Evolutionary conservation across 139 green algal genomes (phyloP).

Genomic region (Micractinium sp.): DNA sequence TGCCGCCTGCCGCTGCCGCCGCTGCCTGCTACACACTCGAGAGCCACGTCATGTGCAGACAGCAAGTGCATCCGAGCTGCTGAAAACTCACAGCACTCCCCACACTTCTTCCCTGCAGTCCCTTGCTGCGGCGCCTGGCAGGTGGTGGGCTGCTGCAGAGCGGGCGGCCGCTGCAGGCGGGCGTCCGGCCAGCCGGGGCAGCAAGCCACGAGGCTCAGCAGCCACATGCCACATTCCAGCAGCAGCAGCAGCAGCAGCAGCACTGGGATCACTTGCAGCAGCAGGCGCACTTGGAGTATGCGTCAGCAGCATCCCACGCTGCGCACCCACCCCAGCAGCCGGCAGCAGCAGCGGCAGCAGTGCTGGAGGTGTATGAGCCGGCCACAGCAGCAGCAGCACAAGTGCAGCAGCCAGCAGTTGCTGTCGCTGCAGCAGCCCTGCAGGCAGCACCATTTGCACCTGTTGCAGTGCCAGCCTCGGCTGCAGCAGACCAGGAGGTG

Average conservation of each 20-base stretch:
- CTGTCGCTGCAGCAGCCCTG: conserved; percentile 23
- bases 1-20: neutral
- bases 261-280: too few species aligned
- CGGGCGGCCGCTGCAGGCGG: neutral
- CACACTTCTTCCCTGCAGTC: neutral
- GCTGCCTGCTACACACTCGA: neutral
- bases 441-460: conserved; percentile 37
- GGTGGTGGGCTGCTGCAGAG: neutral
- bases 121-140: neutral
- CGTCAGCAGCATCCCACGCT: neutral
- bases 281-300: too few species aligned
- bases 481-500: neutral
- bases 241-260: neutral
- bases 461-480: conserved; percentile 16
- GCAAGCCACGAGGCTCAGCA: neutral
- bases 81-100: too few species aligned
- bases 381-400: neutral
- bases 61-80: too few species aligned
- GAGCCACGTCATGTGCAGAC: too few species aligned
- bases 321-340: neutral
- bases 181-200: neutral
- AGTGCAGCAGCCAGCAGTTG: neutral
- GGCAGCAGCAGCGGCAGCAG: neutral
- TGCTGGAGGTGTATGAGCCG: neutral
- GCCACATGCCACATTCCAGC: neutral